phyloP scores from a whole-genome alignment of 2,329 filamentous ascomycete species.

The Claviceps humidiphila region DNA sequence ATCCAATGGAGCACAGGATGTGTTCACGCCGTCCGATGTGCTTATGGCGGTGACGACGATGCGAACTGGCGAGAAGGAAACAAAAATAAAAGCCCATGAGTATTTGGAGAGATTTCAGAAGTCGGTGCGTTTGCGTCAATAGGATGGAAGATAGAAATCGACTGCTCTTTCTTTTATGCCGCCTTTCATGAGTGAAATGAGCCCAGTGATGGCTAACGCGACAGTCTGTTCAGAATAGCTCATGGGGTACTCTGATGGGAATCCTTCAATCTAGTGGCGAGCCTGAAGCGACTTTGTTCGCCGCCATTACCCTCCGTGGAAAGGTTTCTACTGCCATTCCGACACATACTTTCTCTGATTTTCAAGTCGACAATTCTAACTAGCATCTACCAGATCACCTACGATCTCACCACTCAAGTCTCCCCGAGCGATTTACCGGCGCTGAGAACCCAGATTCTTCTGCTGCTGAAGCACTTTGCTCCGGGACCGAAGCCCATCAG shows the following conservation, averaged over 20 bases:
- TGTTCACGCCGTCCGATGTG: conserved; percentile 63
- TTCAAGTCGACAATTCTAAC: neutral
- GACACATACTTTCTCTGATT: neutral
- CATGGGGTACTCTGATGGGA: conserved; percentile 78
- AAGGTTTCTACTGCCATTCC: conserved; percentile 48
- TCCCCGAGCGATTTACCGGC: conserved; percentile 59
- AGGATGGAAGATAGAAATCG: neutral
- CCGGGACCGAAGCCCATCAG: conserved; percentile 72
- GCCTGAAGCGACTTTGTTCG: conserved; percentile 82
- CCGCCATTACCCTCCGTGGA: conserved; percentile 91
- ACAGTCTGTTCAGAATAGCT: conserved; percentile 52
- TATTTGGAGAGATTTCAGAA: conserved; percentile 95
- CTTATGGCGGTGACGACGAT: conserved; percentile 83
- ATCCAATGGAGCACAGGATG: conserved; percentile 48
- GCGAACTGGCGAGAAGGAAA: conserved; percentile 68
- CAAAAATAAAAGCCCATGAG: conserved; percentile 82
- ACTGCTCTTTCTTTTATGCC: neutral
- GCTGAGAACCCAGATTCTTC: conserved; percentile 72
- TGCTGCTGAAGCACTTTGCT: conserved; percentile 68
- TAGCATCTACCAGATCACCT: conserved; percentile 60
- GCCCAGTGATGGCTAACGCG: neutral
- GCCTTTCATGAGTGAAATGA: neutral
- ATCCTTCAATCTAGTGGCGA: conserved; percentile 74
- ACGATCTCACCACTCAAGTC: conserved; percentile 79
- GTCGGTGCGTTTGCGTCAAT: conserved; percentile 47